Conservation (phyloP, 768 basidiomycete genomes). For the Phanerodontia chrysosporium region DNA sequence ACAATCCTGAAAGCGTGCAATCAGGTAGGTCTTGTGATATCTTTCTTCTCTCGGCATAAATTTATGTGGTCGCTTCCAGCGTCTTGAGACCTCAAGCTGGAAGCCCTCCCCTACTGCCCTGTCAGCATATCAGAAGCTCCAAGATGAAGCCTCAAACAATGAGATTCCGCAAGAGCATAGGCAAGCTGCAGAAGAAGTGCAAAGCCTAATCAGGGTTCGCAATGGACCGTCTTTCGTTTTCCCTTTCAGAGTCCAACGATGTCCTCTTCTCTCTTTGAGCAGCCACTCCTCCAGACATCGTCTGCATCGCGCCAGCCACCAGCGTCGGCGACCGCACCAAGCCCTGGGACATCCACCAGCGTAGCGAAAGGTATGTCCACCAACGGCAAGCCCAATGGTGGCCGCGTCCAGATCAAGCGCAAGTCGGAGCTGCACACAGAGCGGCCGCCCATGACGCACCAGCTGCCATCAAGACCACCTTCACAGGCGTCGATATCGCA, state of each 20-base stretch:
- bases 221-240: conserved; percentile 26
- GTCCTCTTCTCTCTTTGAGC: conserved; percentile 25
- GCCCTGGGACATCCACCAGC: conserved; percentile 8
- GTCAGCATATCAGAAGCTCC: conserved; percentile 3
- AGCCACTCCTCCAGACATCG: conserved; percentile 21
- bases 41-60: no score
- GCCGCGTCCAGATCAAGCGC: conserved; percentile 23
- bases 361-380: conserved; percentile 20
- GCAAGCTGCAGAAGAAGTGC: conserved; percentile 19
- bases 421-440: conserved; percentile 9
- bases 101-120: conserved; percentile 4
- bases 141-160: conserved; percentile 11
- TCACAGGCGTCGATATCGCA: neutral
- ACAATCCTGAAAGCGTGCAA: conserved; percentile 42
- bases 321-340: neutral
- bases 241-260: conserved; percentile 25
- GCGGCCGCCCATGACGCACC: neutral
- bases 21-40: conserved; percentile 27
- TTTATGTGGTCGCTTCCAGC: conserved; percentile 17
- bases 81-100: conserved; percentile 17
- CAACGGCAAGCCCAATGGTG: conserved; percentile 12
- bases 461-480: neutral
- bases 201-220: conserved; percentile 30
- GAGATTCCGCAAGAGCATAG: conserved; percentile 3
- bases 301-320: conserved; percentile 1